A percentile compares a stretch with the other conserved stretches of the same genome.
Evolutionary conservation across 805 yeast species (phyloP).

Genomic region (Barnettozyma siamensis): DNA sequence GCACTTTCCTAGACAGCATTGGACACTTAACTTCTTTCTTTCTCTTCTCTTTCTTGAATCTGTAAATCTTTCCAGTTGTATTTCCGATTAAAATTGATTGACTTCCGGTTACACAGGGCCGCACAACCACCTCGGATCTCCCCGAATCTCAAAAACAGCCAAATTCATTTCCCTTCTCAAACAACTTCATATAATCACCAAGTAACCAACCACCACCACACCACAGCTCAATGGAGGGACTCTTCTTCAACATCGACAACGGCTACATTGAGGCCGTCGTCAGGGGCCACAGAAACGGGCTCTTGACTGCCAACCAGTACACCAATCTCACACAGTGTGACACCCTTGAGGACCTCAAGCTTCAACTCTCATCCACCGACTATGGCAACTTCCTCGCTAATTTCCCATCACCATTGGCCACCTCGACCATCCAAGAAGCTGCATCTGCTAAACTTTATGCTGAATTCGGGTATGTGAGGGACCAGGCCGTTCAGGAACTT

Average conservation of each 20-base stretch:
- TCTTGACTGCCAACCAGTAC: constrained; percentile 74
- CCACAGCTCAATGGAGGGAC: constrained; percentile 71
- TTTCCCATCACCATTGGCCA: constrained; percentile 75
- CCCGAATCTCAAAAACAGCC: no score
- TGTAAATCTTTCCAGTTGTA: no score
- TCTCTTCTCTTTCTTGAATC: no score
- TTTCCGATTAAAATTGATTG: no score
- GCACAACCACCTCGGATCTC: no score
- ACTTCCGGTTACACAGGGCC: no score
- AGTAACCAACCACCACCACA: neutral
- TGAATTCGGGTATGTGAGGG: constrained; percentile 79
- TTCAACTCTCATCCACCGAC: constrained; percentile 93
- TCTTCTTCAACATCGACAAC: constrained; percentile 77
- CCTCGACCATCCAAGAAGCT: constrained; percentile 78
- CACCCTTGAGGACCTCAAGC: constrained; percentile 84
- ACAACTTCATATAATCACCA: no score
- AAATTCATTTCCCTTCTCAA: no score
- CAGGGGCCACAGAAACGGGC: constrained; percentile 87
- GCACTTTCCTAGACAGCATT: constrained; percentile 18
- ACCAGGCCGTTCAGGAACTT: constrained; percentile 78
- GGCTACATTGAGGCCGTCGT: constrained; percentile 95
- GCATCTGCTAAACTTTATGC: constrained; percentile 68
- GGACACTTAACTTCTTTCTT: neutral
- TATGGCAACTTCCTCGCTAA: constrained; percentile 87
- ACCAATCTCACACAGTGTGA: constrained; percentile 95